A percentile compares a stretch with the other conserved stretches of the same genome.
Evolutionary conservation across 2,329 filamentous ascomycete genomes (phyloP).

Genomic region (Monosporascus sp.): DNA sequence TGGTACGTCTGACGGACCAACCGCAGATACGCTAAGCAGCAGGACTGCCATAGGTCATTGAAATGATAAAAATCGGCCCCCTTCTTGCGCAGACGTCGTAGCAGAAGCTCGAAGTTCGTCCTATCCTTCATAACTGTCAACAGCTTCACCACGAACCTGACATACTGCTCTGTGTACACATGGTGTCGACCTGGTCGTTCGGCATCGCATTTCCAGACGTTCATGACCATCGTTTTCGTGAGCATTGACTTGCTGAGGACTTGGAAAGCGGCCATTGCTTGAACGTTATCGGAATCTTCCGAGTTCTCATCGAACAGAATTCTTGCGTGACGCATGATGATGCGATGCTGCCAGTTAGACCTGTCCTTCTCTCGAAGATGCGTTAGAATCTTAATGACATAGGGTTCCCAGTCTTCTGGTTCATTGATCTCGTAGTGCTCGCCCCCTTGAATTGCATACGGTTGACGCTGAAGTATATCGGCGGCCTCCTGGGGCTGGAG

Average conservation of each 20-base stretch:
- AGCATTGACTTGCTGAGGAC: conserved; percentile 72
- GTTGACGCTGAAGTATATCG: conserved; percentile 50
- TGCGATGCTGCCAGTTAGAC: conserved; percentile 91
- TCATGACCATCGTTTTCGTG: conserved; percentile 90
- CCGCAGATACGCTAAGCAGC: conserved; percentile 48
- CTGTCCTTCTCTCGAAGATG: conserved; percentile 69
- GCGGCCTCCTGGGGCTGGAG: conserved; percentile 44
- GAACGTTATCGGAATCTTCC: conserved; percentile 43
- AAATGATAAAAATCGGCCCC: conserved; percentile 69
- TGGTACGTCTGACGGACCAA: conserved; percentile 46
- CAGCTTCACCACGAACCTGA: conserved; percentile 72
- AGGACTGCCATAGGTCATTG: conserved; percentile 53
- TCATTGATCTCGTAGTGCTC: conserved; percentile 49
- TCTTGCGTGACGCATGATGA: conserved; percentile 67
- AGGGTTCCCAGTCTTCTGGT: conserved; percentile 56
- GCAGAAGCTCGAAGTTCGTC: conserved; percentile 67
- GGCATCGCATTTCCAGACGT: conserved; percentile 90
- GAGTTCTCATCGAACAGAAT: conserved; percentile 46
- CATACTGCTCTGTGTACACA: conserved; percentile 84
- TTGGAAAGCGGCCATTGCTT: conserved; percentile 73
- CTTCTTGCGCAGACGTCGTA: conserved; percentile 76
- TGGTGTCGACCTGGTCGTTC: conserved; percentile 82
- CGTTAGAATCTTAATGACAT: conserved; percentile 46
- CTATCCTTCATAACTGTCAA: conserved; percentile 72
- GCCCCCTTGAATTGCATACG: conserved; percentile 45